Conservation (phyloP, 139 green algal species). For the Chlamydomonas incerta region DNA sequence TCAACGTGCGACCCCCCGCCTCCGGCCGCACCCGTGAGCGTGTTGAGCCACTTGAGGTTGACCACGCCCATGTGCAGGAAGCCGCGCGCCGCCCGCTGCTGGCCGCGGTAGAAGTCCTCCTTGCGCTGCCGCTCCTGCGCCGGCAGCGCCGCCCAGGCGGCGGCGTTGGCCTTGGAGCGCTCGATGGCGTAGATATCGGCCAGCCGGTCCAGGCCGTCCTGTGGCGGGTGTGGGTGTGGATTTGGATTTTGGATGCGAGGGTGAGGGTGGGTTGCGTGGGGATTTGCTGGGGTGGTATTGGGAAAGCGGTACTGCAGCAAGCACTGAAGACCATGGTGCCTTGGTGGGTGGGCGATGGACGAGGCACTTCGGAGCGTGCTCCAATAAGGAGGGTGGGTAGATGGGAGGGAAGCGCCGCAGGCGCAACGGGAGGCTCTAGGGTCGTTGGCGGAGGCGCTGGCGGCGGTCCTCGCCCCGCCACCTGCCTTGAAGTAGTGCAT, state of each 20-base stretch:
- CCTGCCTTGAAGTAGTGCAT: constrained; percentile 86
- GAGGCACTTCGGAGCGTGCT: too few relatives aligned
- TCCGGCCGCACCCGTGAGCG: constrained; percentile 50
- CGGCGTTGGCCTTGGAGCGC: constrained; percentile 60
- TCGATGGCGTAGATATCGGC: constrained; percentile 82
- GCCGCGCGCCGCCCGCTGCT: constrained; percentile 63
- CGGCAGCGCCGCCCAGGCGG: constrained; percentile 68
- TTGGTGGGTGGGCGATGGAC: too few relatives aligned
- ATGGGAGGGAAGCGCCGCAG: too few relatives aligned
- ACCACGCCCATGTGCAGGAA: constrained; percentile 76
- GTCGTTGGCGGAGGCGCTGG: too few relatives aligned
- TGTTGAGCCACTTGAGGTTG: constrained; percentile 76
- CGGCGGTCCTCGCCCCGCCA: background rate
- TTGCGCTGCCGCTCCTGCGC: constrained; percentile 66
- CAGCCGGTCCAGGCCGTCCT: constrained; percentile 76
- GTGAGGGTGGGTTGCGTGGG: too few relatives aligned
- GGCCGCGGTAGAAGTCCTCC: constrained; percentile 65
- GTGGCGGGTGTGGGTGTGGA: background rate
- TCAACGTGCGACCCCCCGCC: background rate
- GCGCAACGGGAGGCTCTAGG: too few relatives aligned
- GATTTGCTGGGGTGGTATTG: too few relatives aligned
- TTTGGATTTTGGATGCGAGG: too few relatives aligned
- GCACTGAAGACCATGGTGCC: too few relatives aligned
- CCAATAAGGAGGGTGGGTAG: too few relatives aligned
- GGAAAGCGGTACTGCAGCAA: too few relatives aligned